phyloP scores from a whole-genome alignment of 2,329 filamentous ascomycete species.

The Malbranchea zuffiana region DNA sequence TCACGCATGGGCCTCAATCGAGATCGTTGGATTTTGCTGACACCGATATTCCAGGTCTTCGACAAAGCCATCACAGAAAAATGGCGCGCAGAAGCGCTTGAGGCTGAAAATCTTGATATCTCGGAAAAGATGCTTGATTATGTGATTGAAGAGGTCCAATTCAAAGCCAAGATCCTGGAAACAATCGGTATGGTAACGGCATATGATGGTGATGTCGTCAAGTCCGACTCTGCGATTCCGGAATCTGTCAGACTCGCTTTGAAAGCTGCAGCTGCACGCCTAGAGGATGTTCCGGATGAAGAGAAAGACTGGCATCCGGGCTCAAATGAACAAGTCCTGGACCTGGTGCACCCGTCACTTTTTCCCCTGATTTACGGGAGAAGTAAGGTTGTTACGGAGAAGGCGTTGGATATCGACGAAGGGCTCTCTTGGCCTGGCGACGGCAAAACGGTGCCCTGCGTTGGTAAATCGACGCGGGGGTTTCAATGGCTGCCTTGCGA shows the following conservation, averaged over 20 bases:
- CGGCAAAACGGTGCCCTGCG: conserved; percentile 14
- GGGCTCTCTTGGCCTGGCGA: conserved; percentile 16
- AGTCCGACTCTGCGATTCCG: conserved; percentile 43
- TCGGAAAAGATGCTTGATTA: conserved; percentile 29
- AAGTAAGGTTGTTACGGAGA: conserved; percentile 19
- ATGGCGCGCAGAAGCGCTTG: conserved; percentile 26
- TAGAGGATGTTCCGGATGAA: conserved; percentile 45
- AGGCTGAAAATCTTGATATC: conserved; percentile 18
- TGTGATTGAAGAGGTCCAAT: conserved; percentile 39
- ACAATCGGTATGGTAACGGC: conserved; percentile 33
- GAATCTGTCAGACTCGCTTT: conserved; percentile 35
- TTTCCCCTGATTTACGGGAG: conserved; percentile 27
- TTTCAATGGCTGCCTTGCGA: conserved; percentile 39
- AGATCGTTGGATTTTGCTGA: not conserved
- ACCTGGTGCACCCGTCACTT: conserved; percentile 54
- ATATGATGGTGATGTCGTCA: conserved; percentile 41
- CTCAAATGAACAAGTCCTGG: conserved; percentile 47
- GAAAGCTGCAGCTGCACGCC: conserved; percentile 34
- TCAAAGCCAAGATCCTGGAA: conserved; percentile 37
- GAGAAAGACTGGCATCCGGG: conserved; percentile 54
- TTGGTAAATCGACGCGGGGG: conserved; percentile 13
- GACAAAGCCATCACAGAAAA: conserved; percentile 26
- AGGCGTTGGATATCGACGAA: conserved; percentile 18
- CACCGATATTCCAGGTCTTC: conserved; percentile 19
- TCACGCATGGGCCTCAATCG: not conserved